Percentiles rank a stretch among this genome's conserved stretches.
phyloP scores from a whole-genome alignment of 2,329 filamentous ascomycete genomes.

The Hypoxylon sp. region DNA sequence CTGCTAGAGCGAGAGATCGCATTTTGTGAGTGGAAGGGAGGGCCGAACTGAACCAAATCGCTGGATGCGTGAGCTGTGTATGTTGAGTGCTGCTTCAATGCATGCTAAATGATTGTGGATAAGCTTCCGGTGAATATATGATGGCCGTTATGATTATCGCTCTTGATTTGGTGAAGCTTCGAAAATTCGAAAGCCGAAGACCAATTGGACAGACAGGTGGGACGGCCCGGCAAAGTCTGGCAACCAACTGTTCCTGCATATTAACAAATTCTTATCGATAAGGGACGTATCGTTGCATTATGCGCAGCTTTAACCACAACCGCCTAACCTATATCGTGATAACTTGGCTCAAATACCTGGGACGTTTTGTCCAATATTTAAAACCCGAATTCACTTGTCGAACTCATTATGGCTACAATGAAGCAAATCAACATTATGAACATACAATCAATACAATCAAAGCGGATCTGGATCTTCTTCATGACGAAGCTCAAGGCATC shows the following conservation, averaged over 20 bases:
- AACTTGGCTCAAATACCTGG: no score
- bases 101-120: background rate
- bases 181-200: conserved; percentile 35
- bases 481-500: conserved; percentile 51
- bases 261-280: conserved; percentile 30
- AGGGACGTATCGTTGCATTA: conserved; percentile 1
- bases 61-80: conserved; percentile 2
- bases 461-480: conserved; percentile 57
- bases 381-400: no score
- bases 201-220: conserved; percentile 22
- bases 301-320: no score
- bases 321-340: no score
- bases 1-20: conserved; percentile 38
- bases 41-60: background rate
- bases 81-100: conserved; percentile 4
- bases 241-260: background rate
- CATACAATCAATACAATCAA: no score
- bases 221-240: conserved; percentile 13
- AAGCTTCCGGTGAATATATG: no score
- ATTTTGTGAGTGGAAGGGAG: conserved; percentile 24
- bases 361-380: no score
- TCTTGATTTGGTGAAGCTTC: conserved; percentile 28
- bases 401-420: no score
- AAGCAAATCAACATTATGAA: no score
- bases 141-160: conserved; percentile 11